Percentiles rank a stretch among this genome's conserved stretches.
Evolutionary conservation across 2,329 filamentous ascomycete genomes (phyloP).

Genomic region (Talaromyces sp.): DNA sequence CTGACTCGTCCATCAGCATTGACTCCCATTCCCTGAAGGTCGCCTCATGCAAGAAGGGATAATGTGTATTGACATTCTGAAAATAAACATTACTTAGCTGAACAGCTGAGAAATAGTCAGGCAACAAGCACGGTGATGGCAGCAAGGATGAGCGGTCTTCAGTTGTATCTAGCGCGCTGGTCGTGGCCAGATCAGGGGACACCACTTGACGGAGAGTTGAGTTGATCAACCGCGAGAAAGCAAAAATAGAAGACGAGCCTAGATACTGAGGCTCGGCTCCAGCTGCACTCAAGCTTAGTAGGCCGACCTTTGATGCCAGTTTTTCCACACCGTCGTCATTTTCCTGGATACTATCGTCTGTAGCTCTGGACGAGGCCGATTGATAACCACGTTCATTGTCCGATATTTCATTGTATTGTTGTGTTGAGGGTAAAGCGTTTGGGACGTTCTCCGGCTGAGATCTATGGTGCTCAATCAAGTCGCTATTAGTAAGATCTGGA

Average conservation of each 20-base stretch:
- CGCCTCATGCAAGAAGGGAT: slow-evolving; percentile 39
- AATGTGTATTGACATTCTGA: slow-evolving; percentile 40
- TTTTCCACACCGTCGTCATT: neutral
- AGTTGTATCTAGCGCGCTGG: neutral
- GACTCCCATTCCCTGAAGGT: slow-evolving; percentile 32
- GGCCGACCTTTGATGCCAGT: slow-evolving; percentile 5
- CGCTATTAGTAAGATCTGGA: slow-evolving; percentile 21
- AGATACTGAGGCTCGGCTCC: slow-evolving; percentile 30
- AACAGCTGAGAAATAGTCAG: slow-evolving; percentile 19
- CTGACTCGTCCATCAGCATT: neutral
- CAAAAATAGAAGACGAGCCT: slow-evolving; percentile 31
- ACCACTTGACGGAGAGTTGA: slow-evolving; percentile 17
- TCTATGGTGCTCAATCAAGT: neutral
- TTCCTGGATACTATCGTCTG: neutral
- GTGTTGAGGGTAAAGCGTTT: neutral
- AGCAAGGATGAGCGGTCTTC: neutral
- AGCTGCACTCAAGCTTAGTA: slow-evolving; percentile 1
- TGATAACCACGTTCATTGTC: neutral
- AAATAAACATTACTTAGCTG: slow-evolving; percentile 34
- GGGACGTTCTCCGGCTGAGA: neutral
- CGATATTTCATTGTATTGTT: neutral
- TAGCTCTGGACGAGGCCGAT: neutral
- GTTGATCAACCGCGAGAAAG: slow-evolving; percentile 29
- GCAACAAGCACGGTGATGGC: slow-evolving; percentile 20
- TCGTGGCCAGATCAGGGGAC: neutral